Percentiles rank a stretch among this genome's conserved stretches.
These are phyloP conservation scores for Pythium utonaiense DNA, from an alignment of 352 stramenopile genomes.

Conservation along the genomic window DNA sequence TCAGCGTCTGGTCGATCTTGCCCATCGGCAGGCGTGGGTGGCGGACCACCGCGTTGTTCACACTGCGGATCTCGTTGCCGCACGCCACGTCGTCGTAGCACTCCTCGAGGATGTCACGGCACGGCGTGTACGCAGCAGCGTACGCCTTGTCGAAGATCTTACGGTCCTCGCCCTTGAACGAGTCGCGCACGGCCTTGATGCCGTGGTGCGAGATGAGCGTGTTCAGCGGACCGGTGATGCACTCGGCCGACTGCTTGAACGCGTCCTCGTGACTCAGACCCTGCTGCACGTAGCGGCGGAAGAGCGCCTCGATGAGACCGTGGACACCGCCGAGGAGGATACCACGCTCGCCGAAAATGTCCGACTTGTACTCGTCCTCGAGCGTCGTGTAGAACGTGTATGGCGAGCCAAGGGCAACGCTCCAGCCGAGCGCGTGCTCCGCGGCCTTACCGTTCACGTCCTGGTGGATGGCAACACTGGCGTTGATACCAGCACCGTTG, in stretches of 20 bases:
- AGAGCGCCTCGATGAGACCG: slow-evolving; percentile 96
- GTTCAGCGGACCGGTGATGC: slow-evolving; percentile 96
- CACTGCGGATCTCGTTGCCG: slow-evolving; percentile 97
- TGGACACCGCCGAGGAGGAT: slow-evolving; percentile 97
- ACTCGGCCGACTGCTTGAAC: slow-evolving; percentile 96
- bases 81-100: slow-evolving; percentile 98
- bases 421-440: slow-evolving; percentile 96
- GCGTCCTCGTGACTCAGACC: slow-evolving; percentile 93
- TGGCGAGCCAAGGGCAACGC: slow-evolving; percentile 93
- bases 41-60: slow-evolving; percentile 96
- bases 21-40: slow-evolving; percentile 94
- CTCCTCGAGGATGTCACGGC: slow-evolving; percentile 97
- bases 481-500: slow-evolving; percentile 97
- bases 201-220: slow-evolving; percentile 97
- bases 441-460: slow-evolving; percentile 91
- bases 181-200: slow-evolving; percentile 96
- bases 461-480: slow-evolving; percentile 95
- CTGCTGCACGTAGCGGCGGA: slow-evolving; percentile 94
- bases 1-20: slow-evolving; percentile 97
- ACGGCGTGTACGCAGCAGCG: slow-evolving; percentile 93
- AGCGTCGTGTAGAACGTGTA: slow-evolving; percentile 98
- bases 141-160: slow-evolving; percentile 94
- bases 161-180: slow-evolving; percentile 92
- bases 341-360: slow-evolving; percentile 98
- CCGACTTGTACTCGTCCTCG: slow-evolving; percentile 96